A percentile compares a stretch with the other conserved stretches of the same genome.
These are phyloP conservation scores for Fusarium clavum DNA, from an alignment of 2,329 filamentous ascomycete species.

Conservation along the genomic window DNA sequence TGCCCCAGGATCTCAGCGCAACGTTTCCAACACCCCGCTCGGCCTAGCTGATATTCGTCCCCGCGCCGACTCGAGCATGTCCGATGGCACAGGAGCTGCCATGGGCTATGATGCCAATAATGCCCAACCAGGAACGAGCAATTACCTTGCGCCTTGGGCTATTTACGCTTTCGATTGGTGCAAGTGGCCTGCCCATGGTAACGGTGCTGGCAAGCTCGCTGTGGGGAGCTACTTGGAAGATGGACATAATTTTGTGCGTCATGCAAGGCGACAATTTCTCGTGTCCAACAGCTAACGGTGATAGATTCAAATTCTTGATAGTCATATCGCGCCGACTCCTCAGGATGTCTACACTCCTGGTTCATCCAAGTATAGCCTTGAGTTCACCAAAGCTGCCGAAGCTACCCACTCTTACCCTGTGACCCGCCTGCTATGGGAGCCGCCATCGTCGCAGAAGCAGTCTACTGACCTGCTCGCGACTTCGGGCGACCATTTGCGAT, in stretches of 20 bases:
- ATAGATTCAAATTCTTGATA: slow-evolving; percentile 97
- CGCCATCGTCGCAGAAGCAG: slow-evolving; percentile 93
- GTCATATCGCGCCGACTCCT: slow-evolving; percentile 78
- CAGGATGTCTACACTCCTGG: slow-evolving; percentile 76
- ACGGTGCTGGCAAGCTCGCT: slow-evolving; percentile 90
- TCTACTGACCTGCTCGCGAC: slow-evolving; percentile 95
- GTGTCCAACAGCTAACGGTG: slow-evolving; percentile 14
- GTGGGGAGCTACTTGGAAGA: slow-evolving; percentile 97
- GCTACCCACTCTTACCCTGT: slow-evolving; percentile 98
- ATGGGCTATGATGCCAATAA: slow-evolving; percentile 74
- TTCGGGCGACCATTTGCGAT: slow-evolving; percentile 89
- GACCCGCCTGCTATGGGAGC: slow-evolving; percentile 94
- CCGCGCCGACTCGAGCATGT: slow-evolving; percentile 82
- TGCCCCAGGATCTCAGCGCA: slow-evolving; percentile 68
- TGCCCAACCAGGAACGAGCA: slow-evolving; percentile 80
- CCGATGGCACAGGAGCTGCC: slow-evolving; percentile 74
- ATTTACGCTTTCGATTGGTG: slow-evolving; percentile 99
- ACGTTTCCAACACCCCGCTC: slow-evolving; percentile 84
- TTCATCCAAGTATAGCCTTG: slow-evolving; percentile 78
- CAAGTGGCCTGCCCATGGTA: slow-evolving; percentile 89
- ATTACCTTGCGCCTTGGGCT: slow-evolving; percentile 93
- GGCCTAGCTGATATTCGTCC: slow-evolving; percentile 93
- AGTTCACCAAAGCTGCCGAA: slow-evolving; percentile 94
- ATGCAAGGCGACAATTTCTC: slow-evolving; percentile 4
- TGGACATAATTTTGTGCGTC: slow-evolving; percentile 89